Base-by-base conservation (phyloP, 208 protist genomes). In the Acanthamoeba castellanii region DNA sequence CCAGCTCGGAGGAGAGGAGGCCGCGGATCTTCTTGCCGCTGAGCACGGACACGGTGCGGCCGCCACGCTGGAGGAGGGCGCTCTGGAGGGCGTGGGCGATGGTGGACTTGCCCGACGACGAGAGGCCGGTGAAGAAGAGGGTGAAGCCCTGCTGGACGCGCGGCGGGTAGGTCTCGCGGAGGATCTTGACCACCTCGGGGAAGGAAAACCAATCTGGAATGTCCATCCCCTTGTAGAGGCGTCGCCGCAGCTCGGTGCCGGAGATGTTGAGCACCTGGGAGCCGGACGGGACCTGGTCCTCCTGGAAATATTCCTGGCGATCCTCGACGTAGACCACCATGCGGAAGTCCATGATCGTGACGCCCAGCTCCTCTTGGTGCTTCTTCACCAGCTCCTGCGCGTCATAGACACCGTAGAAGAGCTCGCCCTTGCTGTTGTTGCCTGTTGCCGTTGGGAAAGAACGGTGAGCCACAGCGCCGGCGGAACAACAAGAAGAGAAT, bases 191-290 rank as follows among this genome's bases (percentile, higher is more conserved):
- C n/a, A 98, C 97, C n/a, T 97, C 93, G 20, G 94, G 78, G 82
- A 96, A 97, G 47, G 97, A 95, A 25, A 98, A 98, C 98, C 98
- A 98, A 93, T 98, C 96, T 76, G 98, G 98, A 93, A 98, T 98
- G 47, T 98, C 96, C 76, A 98, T 97, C 30, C 97, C 97, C 37
- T 84, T 96, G 74, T 96, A 74, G 11, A 98, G 95, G 52, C 97
- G 96, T 27, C 96, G 95, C 32, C 98, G 88, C 68, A 98, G 97
- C 96, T 98, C 96, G 57, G 98, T 98, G 70, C 98, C 97, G 25
- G 97, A 98, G 61, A 98, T 96, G 95, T 97, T 98, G 72, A 96
- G 95, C n/a, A 93, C 82, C 37, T 95, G 90, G 93, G 95, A 93
- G 45, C 95, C 94, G 25, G 57, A 5, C 32, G 84, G 32, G 42